phyloP scores from a whole-genome alignment of 495 filamentous ascomycete genomes.

The Hypoxylon intermedium region DNA sequence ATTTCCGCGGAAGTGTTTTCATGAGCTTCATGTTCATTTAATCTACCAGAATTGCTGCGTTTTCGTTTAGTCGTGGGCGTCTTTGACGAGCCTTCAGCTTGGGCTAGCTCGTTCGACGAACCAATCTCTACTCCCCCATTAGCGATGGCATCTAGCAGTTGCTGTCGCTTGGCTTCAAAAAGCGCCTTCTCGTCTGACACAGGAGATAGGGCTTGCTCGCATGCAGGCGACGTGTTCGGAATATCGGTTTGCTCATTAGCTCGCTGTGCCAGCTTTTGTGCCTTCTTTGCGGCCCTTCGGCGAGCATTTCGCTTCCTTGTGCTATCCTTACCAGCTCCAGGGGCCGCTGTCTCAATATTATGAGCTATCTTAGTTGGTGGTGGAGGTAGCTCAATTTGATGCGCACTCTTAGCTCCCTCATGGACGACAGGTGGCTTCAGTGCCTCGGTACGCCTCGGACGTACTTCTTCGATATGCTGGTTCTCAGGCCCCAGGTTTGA shows the following conservation, averaged over 20 bases:
- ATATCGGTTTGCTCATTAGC: neutral
- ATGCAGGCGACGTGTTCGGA: neutral
- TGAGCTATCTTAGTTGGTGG: neutral
- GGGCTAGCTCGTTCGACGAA: slow-evolving; percentile 19
- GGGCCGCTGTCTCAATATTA: slow-evolving; percentile 21
- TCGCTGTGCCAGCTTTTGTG: slow-evolving; percentile 33
- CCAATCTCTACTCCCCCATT: slow-evolving; percentile 41
- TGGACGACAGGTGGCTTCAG: slow-evolving; percentile 1
- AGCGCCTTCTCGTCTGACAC: slow-evolving; percentile 29
- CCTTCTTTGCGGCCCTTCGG: slow-evolving; percentile 40
- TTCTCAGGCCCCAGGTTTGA: slow-evolving; percentile 16
- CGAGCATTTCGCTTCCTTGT: slow-evolving; percentile 55
- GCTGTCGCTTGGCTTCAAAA: slow-evolving; percentile 40
- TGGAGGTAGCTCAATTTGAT: neutral
- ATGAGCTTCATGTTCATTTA: neutral
- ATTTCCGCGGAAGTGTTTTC: neutral
- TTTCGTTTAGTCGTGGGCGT: slow-evolving; percentile 24
- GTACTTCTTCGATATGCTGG: neutral
- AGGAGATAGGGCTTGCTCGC: neutral
- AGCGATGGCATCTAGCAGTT: slow-evolving; percentile 34
- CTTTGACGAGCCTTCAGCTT: neutral
- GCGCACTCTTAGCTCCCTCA: neutral
- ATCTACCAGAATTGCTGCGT: slow-evolving; percentile 4
- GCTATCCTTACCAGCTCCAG: slow-evolving; percentile 45
- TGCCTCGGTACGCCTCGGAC: neutral